Evolutionary conservation across 352 stramenopile species (phyloP).

Genomic region (Elongisporangium anandrum): DNA sequence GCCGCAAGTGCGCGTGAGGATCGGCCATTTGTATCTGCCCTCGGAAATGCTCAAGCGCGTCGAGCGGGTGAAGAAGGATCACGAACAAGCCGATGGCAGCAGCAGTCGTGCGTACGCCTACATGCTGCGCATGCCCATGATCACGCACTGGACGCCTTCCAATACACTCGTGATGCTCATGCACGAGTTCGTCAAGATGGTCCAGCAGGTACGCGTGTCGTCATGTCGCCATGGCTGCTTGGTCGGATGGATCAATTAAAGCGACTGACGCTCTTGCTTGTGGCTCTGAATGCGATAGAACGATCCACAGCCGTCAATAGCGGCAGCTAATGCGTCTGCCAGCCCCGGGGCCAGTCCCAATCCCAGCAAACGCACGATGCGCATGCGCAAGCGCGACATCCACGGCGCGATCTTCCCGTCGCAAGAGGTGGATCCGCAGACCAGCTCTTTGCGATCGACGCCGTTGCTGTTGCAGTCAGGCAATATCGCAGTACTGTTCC

Average conservation of each 20-base stretch:
- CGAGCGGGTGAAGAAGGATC: neutral
- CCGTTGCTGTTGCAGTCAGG: slow-evolving; percentile 64
- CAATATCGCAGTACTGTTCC: slow-evolving; percentile 55
- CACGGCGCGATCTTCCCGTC: slow-evolving; percentile 63
- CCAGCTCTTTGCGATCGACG: slow-evolving; percentile 46
- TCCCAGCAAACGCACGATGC: slow-evolving; percentile 28
- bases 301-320: slow-evolving; percentile 26
- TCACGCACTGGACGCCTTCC: slow-evolving; percentile 73
- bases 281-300: slow-evolving; percentile 2
- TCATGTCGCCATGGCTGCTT: neutral
- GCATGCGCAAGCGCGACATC: slow-evolving; percentile 67
- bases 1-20: slow-evolving; percentile 38
- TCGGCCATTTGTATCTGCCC: slow-evolving; percentile 48
- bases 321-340: slow-evolving; percentile 16
- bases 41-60: slow-evolving; percentile 32
- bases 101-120: neutral
- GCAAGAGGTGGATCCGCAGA: slow-evolving; percentile 58
- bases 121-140: slow-evolving; percentile 37
- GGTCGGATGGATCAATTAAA: too few species aligned
- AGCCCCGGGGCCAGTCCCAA: slow-evolving; percentile 6
- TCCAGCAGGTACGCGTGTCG: slow-evolving; percentile 39
- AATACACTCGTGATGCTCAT: slow-evolving; percentile 72
- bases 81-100: neutral
- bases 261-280: neutral
- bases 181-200: slow-evolving; percentile 53